These are phyloP conservation scores for Lachancea meyersii DNA, from an alignment of 805 yeast genomes.

Conservation along the genomic window DNA sequence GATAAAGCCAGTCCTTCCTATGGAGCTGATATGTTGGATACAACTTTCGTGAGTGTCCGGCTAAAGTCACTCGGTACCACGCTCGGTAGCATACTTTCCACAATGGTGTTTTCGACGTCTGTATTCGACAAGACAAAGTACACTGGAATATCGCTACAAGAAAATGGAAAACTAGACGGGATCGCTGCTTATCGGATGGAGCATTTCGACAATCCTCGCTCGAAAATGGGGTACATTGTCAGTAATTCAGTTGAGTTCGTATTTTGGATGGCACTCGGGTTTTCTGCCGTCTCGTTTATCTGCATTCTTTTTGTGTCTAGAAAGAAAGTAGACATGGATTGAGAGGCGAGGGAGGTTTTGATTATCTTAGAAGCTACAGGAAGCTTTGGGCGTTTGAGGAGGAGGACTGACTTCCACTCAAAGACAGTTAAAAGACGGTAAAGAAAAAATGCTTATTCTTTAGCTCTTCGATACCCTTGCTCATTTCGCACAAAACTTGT, in stretches of 20 bases:
- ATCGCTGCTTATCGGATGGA: conserved; percentile 17
- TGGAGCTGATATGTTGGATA: conserved; percentile 19
- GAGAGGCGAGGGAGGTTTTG: too few relatives aligned
- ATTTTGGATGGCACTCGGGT: conserved; percentile 21
- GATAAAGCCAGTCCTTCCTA: conserved; percentile 16
- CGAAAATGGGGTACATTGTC: conserved; percentile 9
- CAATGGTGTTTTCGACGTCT: conserved; percentile 20
- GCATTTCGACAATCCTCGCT: conserved; percentile 17
- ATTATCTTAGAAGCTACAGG: too few relatives aligned
- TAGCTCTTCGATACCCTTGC: too few relatives aligned
- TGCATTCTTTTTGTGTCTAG: conserved; percentile 17
- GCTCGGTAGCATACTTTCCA: conserved; percentile 23
- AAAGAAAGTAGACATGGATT: conserved; percentile 2
- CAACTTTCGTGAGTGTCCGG: conserved; percentile 22
- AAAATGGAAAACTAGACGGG: conserved; percentile 8
- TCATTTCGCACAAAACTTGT: too few relatives aligned
- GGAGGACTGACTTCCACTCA: too few relatives aligned
- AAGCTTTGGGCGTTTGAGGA: too few relatives aligned
- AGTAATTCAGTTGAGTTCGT: conserved; percentile 12
- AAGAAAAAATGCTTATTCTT: too few relatives aligned
- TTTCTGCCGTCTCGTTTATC: conserved; percentile 15
- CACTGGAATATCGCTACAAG: not conserved
- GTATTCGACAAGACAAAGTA: conserved; percentile 13
- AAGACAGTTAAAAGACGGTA: too few relatives aligned
- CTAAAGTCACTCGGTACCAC: conserved; percentile 22